phyloP scores from a whole-genome alignment of 2,329 filamentous ascomycete species.

The Epichloe gansuensis region DNA sequence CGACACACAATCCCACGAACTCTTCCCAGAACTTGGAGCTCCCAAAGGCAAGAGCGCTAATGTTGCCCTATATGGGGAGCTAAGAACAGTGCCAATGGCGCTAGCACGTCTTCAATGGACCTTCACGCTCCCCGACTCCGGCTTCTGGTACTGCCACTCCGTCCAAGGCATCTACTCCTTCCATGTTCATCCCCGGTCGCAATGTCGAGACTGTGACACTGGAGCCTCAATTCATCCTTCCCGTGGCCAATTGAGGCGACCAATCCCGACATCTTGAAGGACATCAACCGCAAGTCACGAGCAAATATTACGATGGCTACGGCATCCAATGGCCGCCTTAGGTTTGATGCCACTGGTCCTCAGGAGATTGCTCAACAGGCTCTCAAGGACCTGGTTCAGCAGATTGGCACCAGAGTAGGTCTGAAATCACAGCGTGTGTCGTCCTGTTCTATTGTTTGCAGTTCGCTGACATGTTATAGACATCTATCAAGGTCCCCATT shows the following conservation, averaged over 20 bases:
- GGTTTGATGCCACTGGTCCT: slow-evolving; percentile 77
- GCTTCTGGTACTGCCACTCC: slow-evolving; percentile 42
- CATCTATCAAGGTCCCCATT: slow-evolving; percentile 61
- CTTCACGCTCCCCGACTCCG: slow-evolving; percentile 52
- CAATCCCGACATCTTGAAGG: slow-evolving; percentile 71
- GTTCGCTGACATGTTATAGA: slow-evolving; percentile 18
- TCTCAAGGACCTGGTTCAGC: slow-evolving; percentile 76
- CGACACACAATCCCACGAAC: slow-evolving; percentile 78
- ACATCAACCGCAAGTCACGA: slow-evolving; percentile 86
- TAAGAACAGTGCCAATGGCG: slow-evolving; percentile 50
- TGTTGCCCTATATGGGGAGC: slow-evolving; percentile 65
- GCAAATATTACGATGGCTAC: slow-evolving; percentile 70
- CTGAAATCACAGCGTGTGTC: background rate
- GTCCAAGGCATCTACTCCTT: slow-evolving; percentile 23
- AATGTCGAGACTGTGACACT: slow-evolving; percentile 67
- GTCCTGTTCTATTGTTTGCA: background rate
- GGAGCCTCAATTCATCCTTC: slow-evolving; percentile 63
- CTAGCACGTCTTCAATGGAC: slow-evolving; percentile 36
- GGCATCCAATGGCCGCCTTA: slow-evolving; percentile 58
- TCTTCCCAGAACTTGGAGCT: slow-evolving; percentile 82
- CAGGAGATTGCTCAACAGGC: slow-evolving; percentile 77
- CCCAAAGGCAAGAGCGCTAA: slow-evolving; percentile 55
- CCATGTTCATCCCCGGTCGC: slow-evolving; percentile 70
- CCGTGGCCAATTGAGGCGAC: slow-evolving; percentile 67
- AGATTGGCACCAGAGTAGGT: slow-evolving; percentile 73